These are phyloP conservation scores for Daedaleopsis sinensis DNA, from an alignment of 768 basidiomycete genomes.

Conservation along the genomic window DNA sequence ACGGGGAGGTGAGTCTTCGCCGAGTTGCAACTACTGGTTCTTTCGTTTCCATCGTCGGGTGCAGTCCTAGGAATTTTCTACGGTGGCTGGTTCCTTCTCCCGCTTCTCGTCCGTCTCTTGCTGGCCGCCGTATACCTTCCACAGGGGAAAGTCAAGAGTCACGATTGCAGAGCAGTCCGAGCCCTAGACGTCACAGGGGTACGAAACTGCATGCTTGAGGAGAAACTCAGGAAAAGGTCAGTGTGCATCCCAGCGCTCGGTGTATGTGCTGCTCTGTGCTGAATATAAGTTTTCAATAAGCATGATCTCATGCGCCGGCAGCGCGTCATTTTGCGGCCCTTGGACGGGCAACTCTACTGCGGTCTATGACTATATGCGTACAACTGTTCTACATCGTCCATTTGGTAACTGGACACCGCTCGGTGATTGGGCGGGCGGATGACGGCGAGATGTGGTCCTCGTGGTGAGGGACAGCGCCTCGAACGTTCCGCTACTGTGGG, in stretches of 20 bases:
- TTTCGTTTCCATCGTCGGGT: not conserved
- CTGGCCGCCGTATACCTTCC: not conserved
- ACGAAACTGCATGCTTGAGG: not conserved
- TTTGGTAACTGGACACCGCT: not conserved
- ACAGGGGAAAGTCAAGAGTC: no score
- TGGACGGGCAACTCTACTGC: not conserved
- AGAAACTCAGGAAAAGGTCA: not conserved
- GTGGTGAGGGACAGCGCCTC: not conserved
- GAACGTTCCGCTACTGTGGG: not conserved
- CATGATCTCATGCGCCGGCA: not conserved
- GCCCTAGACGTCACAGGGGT: constrained; percentile 15
- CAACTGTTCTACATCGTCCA: not conserved
- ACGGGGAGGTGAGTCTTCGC: not conserved
- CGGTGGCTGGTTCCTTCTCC: not conserved
- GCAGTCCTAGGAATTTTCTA: not conserved
- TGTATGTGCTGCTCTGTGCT: not conserved
- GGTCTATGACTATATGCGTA: not conserved
- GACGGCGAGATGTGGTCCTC: not conserved
- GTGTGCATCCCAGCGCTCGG: not conserved
- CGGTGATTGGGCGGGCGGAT: constrained; percentile 10
- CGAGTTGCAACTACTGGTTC: not conserved
- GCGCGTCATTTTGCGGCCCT: not conserved
- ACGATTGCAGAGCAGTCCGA: not conserved
- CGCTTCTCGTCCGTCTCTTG: not conserved
- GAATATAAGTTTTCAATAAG: not conserved